Percentiles rank a stretch among this genome's conserved stretches.
These are phyloP conservation scores for Trifolium repens DNA, from an alignment of 306 rosid species.

Conservation along the genomic window DNA sequence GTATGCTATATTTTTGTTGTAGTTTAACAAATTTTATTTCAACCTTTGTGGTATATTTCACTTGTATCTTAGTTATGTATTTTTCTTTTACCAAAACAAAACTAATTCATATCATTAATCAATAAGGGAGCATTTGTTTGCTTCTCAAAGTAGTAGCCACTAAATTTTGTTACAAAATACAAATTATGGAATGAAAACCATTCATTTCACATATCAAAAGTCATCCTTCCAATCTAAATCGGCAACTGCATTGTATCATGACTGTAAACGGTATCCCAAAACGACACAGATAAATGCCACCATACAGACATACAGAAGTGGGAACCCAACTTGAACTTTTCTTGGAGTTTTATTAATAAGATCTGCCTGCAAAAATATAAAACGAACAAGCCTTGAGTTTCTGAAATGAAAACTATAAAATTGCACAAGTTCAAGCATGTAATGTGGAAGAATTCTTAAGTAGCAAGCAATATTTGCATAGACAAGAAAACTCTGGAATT, in stretches of 20 bases:
- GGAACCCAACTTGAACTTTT: slow-evolving; percentile 74
- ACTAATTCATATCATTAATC: too few relatives aligned
- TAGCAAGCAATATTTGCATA: slow-evolving; percentile 8
- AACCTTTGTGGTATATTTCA: too few relatives aligned
- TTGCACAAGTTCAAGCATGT: slow-evolving; percentile 27
- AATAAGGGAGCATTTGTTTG: too few relatives aligned
- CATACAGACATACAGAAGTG: slow-evolving; percentile 76
- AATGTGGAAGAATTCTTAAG: slow-evolving; percentile 13
- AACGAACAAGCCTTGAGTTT: slow-evolving; percentile 17
- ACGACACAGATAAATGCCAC: slow-evolving; percentile 71
- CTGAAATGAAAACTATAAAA: slow-evolving; percentile 24
- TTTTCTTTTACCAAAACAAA: too few relatives aligned
- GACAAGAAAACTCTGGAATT: slow-evolving; percentile 19
- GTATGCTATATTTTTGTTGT: too few relatives aligned
- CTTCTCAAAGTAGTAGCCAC: too few relatives aligned
- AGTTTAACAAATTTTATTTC: too few relatives aligned
- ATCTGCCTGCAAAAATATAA: slow-evolving; percentile 59
- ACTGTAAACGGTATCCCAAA: slow-evolving; percentile 67
- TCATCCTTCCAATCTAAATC: too few relatives aligned
- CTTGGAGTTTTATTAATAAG: slow-evolving; percentile 55
- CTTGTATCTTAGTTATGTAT: too few relatives aligned
- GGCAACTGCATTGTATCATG: slow-evolving; percentile 37
- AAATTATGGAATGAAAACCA: too few relatives aligned
- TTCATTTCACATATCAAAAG: too few relatives aligned
- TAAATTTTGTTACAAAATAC: too few relatives aligned